A percentile compares a stretch with the other conserved stretches of the same genome.
These are phyloP conservation scores for Hura crepitans DNA, from an alignment of 441 rosid genomes.

Conservation along the genomic window DNA sequence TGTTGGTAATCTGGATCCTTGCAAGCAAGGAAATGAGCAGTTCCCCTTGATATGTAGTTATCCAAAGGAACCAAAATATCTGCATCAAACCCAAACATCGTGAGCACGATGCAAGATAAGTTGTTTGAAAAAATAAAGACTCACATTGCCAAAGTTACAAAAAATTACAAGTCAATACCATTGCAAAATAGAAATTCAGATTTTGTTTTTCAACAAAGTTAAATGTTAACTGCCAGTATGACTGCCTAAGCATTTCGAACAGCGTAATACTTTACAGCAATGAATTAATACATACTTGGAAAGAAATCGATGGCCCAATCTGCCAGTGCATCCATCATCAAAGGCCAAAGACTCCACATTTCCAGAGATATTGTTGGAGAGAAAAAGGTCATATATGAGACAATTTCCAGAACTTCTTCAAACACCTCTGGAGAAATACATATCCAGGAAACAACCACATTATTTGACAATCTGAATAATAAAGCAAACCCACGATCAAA, in stretches of 20 bases:
- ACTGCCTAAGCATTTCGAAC: neutral
- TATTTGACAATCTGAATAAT: constrained; percentile 10
- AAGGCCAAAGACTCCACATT: constrained; percentile 98
- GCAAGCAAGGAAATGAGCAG: constrained; percentile 73
- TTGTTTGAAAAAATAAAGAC: neutral
- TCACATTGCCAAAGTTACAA: neutral
- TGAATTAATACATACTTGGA: constrained; percentile 56
- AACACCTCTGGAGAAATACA: constrained; percentile 68
- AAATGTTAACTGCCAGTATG: neutral
- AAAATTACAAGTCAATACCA: neutral
- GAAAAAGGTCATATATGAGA: constrained; percentile 87
- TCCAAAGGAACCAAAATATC: constrained; percentile 91
- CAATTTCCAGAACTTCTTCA: constrained; percentile 98
- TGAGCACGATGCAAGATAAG: constrained; percentile 17
- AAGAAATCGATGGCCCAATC: constrained; percentile 99
- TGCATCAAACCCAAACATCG: constrained; percentile 30
- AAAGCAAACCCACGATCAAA: neutral
- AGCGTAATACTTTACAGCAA: neutral
- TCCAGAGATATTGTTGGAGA: constrained; percentile 92
- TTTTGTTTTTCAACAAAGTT: neutral
- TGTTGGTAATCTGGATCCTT: constrained; percentile 94
- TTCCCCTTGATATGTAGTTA: constrained; percentile 89
- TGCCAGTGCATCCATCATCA: constrained; percentile 83
- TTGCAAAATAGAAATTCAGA: neutral
- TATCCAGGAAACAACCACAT: constrained; percentile 1